Conservation (phyloP, 2,329 filamentous ascomycete species). For the Pseudogymnoascus sp. region DNA sequence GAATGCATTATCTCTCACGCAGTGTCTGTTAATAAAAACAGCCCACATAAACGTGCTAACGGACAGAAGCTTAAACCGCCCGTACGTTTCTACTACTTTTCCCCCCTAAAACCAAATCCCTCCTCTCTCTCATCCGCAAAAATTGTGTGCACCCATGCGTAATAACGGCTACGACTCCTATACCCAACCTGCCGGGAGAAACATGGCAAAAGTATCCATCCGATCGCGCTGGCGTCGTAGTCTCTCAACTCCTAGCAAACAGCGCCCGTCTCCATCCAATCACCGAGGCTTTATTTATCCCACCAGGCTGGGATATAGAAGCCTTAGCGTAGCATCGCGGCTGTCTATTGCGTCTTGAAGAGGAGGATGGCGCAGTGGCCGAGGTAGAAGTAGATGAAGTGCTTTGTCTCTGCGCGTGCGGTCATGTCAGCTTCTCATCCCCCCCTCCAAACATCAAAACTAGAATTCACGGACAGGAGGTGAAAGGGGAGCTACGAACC, state of each 20-base stretch:
- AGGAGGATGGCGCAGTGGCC: constrained; percentile 96
- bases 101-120: neutral
- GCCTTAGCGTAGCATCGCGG: neutral
- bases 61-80: neutral
- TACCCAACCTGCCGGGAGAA: neutral
- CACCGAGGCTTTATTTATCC: neutral
- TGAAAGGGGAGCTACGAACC: constrained; percentile 47
- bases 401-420: constrained; percentile 75
- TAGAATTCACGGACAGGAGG: neutral
- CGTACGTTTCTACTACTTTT: neutral
- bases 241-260: neutral
- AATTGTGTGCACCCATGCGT: neutral
- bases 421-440: neutral
- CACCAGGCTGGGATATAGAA: neutral
- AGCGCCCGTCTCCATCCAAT: neutral
- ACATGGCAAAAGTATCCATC: neutral
- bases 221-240: neutral
- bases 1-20: neutral
- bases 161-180: neutral
- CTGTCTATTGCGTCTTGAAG: constrained; percentile 88
- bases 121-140: neutral
- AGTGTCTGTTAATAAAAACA: neutral
- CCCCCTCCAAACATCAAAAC: neutral
- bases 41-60: neutral
- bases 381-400: constrained; percentile 99